These are phyloP conservation scores for Elsinoe perseae DNA, from an alignment of 2,329 filamentous ascomycete species.

Conservation along the genomic window DNA sequence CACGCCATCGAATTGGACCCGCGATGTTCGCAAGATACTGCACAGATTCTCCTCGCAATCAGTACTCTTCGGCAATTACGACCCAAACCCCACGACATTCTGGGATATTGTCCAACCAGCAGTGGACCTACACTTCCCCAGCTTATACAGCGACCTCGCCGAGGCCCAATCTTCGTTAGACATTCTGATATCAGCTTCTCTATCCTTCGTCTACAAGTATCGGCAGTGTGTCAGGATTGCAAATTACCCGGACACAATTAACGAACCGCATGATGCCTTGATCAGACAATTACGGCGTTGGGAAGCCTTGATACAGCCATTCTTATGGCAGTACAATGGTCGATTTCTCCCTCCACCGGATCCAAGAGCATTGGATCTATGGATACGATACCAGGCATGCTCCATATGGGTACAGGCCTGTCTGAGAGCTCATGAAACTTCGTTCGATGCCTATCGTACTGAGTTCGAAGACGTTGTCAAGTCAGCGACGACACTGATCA, in stretches of 20 bases:
- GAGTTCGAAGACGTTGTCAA: conserved; percentile 21
- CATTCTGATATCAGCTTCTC: not conserved
- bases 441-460: conserved; percentile 19
- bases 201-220: not conserved
- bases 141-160: conserved; percentile 13
- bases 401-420: conserved; percentile 21
- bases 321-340: not conserved
- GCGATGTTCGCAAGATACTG: not conserved
- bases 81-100: not conserved
- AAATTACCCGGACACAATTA: not conserved
- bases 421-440: conserved; percentile 18
- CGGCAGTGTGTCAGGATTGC: not conserved
- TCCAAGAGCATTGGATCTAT: not conserved
- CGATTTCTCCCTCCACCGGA: not conserved
- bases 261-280: not conserved
- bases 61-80: not conserved
- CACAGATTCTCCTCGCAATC: conserved; percentile 15
- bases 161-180: not conserved
- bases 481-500: not conserved
- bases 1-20: not conserved
- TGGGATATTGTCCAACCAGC: not conserved
- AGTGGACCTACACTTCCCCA: conserved; percentile 8
- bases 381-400: conserved; percentile 21
- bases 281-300: not conserved
- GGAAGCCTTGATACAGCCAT: not conserved